These are phyloP conservation scores for Nigrospora oryzae DNA, from an alignment of 2,329 filamentous ascomycete species.

Conservation along the genomic window DNA sequence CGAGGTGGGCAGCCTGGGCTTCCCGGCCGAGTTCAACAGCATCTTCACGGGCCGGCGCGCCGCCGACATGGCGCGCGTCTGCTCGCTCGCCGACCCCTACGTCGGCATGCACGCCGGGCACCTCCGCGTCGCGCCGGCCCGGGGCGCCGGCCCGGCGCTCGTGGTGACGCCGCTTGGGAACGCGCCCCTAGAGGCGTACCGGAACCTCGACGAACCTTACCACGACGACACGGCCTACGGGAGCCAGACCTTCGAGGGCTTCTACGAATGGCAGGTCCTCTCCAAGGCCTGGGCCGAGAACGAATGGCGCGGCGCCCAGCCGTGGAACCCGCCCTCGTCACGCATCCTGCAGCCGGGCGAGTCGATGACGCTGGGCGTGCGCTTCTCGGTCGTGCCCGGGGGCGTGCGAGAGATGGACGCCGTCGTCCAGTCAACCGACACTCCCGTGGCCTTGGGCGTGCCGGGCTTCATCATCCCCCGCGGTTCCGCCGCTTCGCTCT, in stretches of 20 bases:
- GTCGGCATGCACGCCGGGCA: constrained; percentile 52
- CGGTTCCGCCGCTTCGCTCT: constrained; percentile 36
- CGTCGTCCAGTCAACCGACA: constrained; percentile 30
- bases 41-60: constrained; percentile 46
- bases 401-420: constrained; percentile 39
- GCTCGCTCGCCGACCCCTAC: constrained; percentile 50
- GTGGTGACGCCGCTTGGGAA: constrained; percentile 43
- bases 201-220: constrained; percentile 37
- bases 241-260: constrained; percentile 49
- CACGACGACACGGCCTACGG: constrained; percentile 32
- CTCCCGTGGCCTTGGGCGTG: constrained; percentile 40
- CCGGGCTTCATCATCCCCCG: constrained; percentile 46
- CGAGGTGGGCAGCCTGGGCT: constrained; percentile 48
- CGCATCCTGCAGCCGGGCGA: constrained; percentile 33
- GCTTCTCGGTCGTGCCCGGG: constrained; percentile 35
- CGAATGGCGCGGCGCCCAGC: constrained; percentile 40
- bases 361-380: constrained; percentile 37
- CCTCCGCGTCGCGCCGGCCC: constrained; percentile 42
- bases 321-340: constrained; percentile 48
- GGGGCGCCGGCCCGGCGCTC: constrained; percentile 42
- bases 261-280: constrained; percentile 52
- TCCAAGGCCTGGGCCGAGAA: constrained; percentile 45
- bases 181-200: constrained; percentile 46
- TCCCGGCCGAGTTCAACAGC: constrained; percentile 54
- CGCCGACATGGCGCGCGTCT: constrained; percentile 37